Evolutionary conservation across 2,329 filamentous ascomycete genomes (phyloP).

Genomic region (Saccharata proteae): DNA sequence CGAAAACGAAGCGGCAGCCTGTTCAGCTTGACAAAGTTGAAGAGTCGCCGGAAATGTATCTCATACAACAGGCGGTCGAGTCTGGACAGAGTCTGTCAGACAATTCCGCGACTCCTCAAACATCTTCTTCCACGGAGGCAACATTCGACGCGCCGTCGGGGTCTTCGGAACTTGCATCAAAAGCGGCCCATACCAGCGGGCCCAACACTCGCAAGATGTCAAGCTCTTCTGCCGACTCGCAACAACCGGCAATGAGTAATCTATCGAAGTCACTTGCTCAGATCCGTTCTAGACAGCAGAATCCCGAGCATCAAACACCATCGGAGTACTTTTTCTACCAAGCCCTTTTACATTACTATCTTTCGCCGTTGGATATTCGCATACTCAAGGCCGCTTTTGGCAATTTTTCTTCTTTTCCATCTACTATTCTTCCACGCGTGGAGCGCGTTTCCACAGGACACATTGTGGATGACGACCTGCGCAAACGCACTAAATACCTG

Average conservation of each 20-base stretch:
- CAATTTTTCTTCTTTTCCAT: slow-evolving; percentile 68
- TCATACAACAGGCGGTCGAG: too few relatives aligned
- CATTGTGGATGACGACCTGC: slow-evolving; percentile 71
- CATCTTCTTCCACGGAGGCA: too few relatives aligned
- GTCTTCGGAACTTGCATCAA: too few relatives aligned
- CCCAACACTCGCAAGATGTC: too few relatives aligned
- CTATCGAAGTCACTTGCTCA: slow-evolving; percentile 7
- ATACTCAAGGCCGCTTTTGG: slow-evolving; percentile 86
- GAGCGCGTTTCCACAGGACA: slow-evolving; percentile 84
- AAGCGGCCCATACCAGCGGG: too few relatives aligned
- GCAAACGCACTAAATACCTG: slow-evolving; percentile 77
- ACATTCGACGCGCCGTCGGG: too few relatives aligned
- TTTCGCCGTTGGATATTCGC: slow-evolving; percentile 82
- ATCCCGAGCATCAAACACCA: slow-evolving; percentile 31
- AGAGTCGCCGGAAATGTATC: too few relatives aligned
- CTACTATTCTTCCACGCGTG: slow-evolving; percentile 73
- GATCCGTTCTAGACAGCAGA: slow-evolving; percentile 20
- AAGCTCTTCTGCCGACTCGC: not conserved
- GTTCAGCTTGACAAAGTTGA: too few relatives aligned
- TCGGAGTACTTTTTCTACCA: slow-evolving; percentile 77
- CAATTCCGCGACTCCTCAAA: too few relatives aligned
- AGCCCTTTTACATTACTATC: slow-evolving; percentile 73
- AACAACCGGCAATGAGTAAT: slow-evolving; percentile 3
- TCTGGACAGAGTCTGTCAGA: too few relatives aligned
- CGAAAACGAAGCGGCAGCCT: slow-evolving; percentile 34